Percentiles rank a stretch among this genome's conserved stretches.
These are phyloP conservation scores for Xylaria scruposa DNA, from an alignment of 495 filamentous ascomycete species.

Conservation along the genomic window DNA sequence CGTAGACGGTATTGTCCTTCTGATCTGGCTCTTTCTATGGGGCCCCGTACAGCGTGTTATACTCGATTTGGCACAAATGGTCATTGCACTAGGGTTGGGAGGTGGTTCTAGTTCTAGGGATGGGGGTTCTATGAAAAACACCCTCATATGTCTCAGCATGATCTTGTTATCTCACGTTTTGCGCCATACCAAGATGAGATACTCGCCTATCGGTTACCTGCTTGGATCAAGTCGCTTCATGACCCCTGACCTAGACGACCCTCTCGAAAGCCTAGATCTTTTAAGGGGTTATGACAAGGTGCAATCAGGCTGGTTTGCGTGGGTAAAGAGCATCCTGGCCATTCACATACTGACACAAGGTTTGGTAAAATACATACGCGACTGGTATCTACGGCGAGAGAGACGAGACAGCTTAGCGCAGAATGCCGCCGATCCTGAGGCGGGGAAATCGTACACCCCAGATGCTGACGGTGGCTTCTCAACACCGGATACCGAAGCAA, in stretches of 20 bases:
- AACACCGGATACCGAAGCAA: conserved; percentile 54
- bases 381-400: conserved; percentile 63
- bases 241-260: conserved; percentile 48
- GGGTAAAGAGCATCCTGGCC: conserved; percentile 69
- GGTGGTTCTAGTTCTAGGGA: conserved; percentile 82
- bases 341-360: conserved; percentile 92
- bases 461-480: conserved; percentile 51
- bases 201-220: conserved; percentile 49
- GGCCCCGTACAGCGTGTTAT: conserved; percentile 85
- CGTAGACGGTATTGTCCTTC: conserved; percentile 79
- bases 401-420: conserved; percentile 55
- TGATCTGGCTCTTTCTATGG: conserved; percentile 91
- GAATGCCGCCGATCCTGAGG: conserved; percentile 54
- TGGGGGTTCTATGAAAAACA: conserved; percentile 71
- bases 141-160: conserved; percentile 76
- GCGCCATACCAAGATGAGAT: conserved; percentile 59
- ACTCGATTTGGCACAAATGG: conserved; percentile 92
- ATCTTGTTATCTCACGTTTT: conserved; percentile 74
- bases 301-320: conserved; percentile 55
- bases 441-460: conserved; percentile 50
- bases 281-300: conserved; percentile 51
- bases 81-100: conserved; percentile 91
- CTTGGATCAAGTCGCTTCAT: conserved; percentile 52
- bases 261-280: conserved; percentile 47
- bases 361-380: conserved; percentile 65